Evolutionary conservation across 2,329 filamentous ascomycete species (phyloP), one percentile per base, ranked within the genome.

Genomic region (Fusarium floridanum): DNA sequence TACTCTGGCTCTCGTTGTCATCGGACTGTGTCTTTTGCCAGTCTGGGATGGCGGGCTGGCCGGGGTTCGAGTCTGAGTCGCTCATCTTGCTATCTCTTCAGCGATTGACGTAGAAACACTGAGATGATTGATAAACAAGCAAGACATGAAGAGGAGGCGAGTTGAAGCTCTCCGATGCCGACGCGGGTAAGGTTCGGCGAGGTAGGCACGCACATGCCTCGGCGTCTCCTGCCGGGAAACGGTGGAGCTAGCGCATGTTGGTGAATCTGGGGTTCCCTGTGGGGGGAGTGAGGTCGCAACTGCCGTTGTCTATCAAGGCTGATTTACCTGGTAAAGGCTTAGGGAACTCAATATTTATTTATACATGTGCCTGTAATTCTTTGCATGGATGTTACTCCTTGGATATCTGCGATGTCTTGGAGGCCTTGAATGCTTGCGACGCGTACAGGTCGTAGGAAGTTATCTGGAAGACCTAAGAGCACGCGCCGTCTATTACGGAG

Each of bases 1-100:
- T 61, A 61, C 60, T 66, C 65, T 70, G 72, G 11, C 73, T 61
- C 50, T 74, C 66, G 37, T 75, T 57, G 59, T 75, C 66, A 32
- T 72, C 64, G 27, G 68, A 61, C 22, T 72, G 67, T 32, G 66
- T 71, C 64, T 76, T 81, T 73, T 82, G 82, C 82, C 80, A 83
- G 50, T 73, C 71, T 20, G 82, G 82, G n/a, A 80, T 79, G 66
- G 70, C 74, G 17, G 80, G 71, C 29, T 71, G 56, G 20, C 67
- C 64, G 27, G 73, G 34, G 27, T 76, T 80, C 7, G 80, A 75
- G 67, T 83, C 78, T 12, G 81, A 74, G 70, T 83, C 81, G 67
- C 79, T 77, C 83, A 84, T 84, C 27, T 32, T 77, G 60, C 41
- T 20, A n/a, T 32, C 11, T 32, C 5, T 3, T 14, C 29, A 20